phyloP scores from a whole-genome alignment of 768 basidiomycete genomes.

The Collybiopsis confluens region DNA sequence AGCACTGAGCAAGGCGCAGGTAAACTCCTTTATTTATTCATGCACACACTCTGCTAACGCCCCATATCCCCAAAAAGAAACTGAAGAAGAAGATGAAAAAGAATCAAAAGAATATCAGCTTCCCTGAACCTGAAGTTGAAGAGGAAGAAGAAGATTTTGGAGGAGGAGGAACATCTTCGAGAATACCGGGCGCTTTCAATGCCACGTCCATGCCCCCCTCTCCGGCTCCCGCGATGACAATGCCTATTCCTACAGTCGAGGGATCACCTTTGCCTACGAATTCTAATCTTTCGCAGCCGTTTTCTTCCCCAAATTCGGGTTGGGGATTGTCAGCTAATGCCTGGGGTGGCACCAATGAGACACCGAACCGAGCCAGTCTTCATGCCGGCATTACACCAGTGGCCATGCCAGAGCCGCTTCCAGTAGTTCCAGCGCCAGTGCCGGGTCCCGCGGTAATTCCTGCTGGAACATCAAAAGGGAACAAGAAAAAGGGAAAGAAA shows the following conservation, averaged over 20 bases:
- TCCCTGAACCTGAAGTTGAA: no score
- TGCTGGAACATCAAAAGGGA: neutral
- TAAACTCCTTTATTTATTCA: neutral
- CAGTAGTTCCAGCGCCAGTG: no score
- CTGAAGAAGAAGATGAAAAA: neutral
- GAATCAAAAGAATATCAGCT: no score
- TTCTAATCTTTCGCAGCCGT: neutral
- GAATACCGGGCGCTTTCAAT: no score
- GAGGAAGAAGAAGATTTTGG: no score
- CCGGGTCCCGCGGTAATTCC: conserved; percentile 1
- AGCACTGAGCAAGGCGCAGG: no score
- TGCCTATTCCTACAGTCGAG: conserved; percentile 3
- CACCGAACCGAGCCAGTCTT: conserved; percentile 2
- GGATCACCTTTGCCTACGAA: neutral
- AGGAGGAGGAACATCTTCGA: no score
- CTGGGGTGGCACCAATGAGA: neutral
- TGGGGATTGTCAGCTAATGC: neutral
- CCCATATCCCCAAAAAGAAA: no score
- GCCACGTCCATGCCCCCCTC: no score
- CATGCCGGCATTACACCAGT: conserved; percentile 6
- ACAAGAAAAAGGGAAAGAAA: conserved; percentile 1
- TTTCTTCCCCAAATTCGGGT: neutral
- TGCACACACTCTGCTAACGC: neutral
- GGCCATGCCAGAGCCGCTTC: neutral
- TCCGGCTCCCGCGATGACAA: neutral